phyloP scores from a whole-genome alignment of 2,329 filamentous ascomycete genomes.

The Alternaria viburni region DNA sequence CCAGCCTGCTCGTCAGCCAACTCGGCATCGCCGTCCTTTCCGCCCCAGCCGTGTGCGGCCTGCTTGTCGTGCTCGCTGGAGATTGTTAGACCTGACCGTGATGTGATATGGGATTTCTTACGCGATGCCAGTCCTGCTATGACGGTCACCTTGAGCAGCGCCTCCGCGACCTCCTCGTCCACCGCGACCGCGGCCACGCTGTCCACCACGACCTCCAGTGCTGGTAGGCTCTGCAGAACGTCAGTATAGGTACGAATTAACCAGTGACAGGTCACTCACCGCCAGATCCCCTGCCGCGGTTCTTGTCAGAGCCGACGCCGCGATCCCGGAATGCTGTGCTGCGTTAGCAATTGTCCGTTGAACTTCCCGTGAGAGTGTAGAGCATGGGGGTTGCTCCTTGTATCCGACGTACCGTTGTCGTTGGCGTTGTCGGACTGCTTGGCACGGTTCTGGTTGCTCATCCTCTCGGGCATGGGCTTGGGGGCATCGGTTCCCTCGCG shows the following conservation, averaged over 20 bases:
- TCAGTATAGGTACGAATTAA: constrained; percentile 11
- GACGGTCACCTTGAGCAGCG: constrained; percentile 63
- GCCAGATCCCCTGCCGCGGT: constrained; percentile 70
- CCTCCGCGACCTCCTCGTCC: constrained; percentile 57
- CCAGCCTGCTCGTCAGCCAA: constrained; percentile 90
- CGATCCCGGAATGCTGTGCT: constrained; percentile 84
- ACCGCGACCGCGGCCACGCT: constrained; percentile 56
- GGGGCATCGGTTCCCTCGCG: constrained; percentile 81
- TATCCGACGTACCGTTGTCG: constrained; percentile 77
- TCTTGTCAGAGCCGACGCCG: constrained; percentile 78
- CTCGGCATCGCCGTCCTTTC: constrained; percentile 79
- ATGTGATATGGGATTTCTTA: constrained; percentile 48
- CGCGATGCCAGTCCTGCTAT: constrained; percentile 66
- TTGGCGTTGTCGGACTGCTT: constrained; percentile 69
- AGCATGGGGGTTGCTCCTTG: not conserved
- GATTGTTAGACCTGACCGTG: constrained; percentile 19
- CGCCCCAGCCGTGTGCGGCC: constrained; percentile 88
- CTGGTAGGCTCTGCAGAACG: constrained; percentile 24
- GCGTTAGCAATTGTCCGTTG: constrained; percentile 24
- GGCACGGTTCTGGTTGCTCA: constrained; percentile 35
- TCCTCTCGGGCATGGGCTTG: constrained; percentile 47
- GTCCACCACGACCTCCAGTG: constrained; percentile 26
- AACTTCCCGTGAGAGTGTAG: not conserved
- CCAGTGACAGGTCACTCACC: constrained; percentile 28
- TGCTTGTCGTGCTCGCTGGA: constrained; percentile 82